These are phyloP conservation scores for Penicillium sp. DNA, from an alignment of 2,329 filamentous ascomycete genomes.

Conservation along the genomic window DNA sequence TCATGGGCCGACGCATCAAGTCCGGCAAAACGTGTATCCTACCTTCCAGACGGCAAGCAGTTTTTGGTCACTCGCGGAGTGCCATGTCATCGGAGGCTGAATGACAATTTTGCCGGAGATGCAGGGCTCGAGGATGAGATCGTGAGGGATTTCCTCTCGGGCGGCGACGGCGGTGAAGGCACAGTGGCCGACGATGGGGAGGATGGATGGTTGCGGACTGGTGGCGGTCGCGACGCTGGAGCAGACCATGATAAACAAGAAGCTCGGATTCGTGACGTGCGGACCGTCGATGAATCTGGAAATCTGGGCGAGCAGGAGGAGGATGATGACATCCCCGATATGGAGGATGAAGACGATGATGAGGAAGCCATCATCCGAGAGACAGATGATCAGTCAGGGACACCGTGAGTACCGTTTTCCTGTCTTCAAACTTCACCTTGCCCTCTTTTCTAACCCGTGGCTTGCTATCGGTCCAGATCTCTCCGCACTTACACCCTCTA, in stretches of 20 bases:
- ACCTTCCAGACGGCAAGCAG: slow-evolving; percentile 84
- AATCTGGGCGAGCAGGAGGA: slow-evolving; percentile 63
- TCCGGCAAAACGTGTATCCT: slow-evolving; percentile 65
- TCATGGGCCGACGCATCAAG: slow-evolving; percentile 85
- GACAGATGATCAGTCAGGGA: slow-evolving; percentile 42
- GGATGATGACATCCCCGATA: slow-evolving; percentile 82
- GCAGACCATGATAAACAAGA: slow-evolving; percentile 55
- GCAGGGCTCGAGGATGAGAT: slow-evolving; percentile 78
- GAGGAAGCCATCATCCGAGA: slow-evolving; percentile 93
- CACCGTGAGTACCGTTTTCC: slow-evolving; percentile 42
- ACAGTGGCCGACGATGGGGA: slow-evolving; percentile 69
- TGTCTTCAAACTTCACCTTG: neutral
- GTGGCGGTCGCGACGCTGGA: slow-evolving; percentile 53
- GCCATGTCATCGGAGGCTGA: slow-evolving; percentile 80
- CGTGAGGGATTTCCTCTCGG: slow-evolving; percentile 65
- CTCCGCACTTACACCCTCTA: slow-evolving; percentile 94
- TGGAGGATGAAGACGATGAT: slow-evolving; percentile 92
- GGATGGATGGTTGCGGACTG: slow-evolving; percentile 86
- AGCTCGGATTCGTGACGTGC: slow-evolving; percentile 67
- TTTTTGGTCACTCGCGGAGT: slow-evolving; percentile 91
- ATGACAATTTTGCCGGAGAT: slow-evolving; percentile 86
- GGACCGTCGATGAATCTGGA: slow-evolving; percentile 80
- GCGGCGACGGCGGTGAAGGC: slow-evolving; percentile 38
- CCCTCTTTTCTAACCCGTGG: slow-evolving; percentile 7
- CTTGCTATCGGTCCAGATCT: slow-evolving; percentile 46